These are phyloP conservation scores for Beauveria rudraprayagi DNA, from an alignment of 2,329 filamentous ascomycete species.

Conservation along the genomic window DNA sequence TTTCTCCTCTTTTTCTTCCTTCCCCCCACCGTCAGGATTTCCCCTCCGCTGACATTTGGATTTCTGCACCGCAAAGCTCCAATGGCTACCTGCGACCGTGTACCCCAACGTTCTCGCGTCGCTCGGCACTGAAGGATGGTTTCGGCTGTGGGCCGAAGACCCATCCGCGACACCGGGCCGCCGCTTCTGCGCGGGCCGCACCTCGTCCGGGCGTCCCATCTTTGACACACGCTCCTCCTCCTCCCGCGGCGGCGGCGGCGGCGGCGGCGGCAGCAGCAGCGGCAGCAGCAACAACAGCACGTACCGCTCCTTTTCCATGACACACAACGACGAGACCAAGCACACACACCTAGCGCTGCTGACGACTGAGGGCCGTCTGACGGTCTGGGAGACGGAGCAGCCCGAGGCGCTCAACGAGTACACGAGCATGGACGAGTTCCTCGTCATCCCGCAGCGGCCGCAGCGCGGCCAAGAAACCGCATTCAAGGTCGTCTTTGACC, in stretches of 20 bases:
- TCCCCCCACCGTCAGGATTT: no score
- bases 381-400: slow-evolving; percentile 76
- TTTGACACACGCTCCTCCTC: slow-evolving; percentile 45
- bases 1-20: neutral
- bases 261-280: no score
- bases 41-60: no score
- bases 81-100: slow-evolving; percentile 87
- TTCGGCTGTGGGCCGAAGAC: slow-evolving; percentile 91
- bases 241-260: no score
- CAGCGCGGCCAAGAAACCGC: slow-evolving; percentile 75
- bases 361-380: slow-evolving; percentile 71
- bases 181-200: slow-evolving; percentile 63
- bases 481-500: slow-evolving; percentile 82
- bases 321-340: slow-evolving; percentile 66
- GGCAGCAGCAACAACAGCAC: slow-evolving; percentile 37
- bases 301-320: slow-evolving; percentile 79
- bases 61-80: slow-evolving; percentile 47
- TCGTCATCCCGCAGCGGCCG: slow-evolving; percentile 61
- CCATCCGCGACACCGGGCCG: slow-evolving; percentile 70
- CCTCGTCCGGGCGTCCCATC: slow-evolving; percentile 39
- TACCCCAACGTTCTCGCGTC: slow-evolving; percentile 81
- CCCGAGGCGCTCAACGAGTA: slow-evolving; percentile 75
- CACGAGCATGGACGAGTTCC: slow-evolving; percentile 64
- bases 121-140: slow-evolving; percentile 80
- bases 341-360: slow-evolving; percentile 83